Percentiles rank a stretch among this genome's conserved stretches.
Evolutionary conservation across 2,329 filamentous ascomycete species (phyloP).

Genomic region (Cladosporium sp.): DNA sequence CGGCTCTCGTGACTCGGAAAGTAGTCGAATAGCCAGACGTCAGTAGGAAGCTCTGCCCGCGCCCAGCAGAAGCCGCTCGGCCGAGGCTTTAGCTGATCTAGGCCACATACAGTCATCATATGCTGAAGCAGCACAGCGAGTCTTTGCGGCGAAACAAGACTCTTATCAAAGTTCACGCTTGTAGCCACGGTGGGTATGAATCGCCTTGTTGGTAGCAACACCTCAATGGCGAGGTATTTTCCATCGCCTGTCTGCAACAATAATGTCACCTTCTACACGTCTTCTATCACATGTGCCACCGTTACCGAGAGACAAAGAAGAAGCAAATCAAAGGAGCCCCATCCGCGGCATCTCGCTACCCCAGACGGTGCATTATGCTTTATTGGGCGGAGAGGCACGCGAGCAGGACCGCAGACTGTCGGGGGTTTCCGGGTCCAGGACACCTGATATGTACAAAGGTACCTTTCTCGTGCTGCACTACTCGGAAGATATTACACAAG

Average conservation of each 20-base stretch:
- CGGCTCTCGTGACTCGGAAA: constrained; percentile 8
- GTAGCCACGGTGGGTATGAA: background rate
- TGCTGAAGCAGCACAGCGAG: background rate
- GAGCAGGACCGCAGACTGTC: constrained; percentile 1
- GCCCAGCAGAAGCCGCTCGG: constrained; percentile 1
- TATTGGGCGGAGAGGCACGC: constrained; percentile 13
- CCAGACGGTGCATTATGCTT: background rate
- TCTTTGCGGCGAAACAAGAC: background rate
- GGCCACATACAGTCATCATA: background rate
- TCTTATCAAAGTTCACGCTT: background rate
- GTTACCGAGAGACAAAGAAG: background rate
- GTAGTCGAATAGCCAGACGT: background rate
- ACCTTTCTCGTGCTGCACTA: background rate
- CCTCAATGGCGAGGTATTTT: background rate
- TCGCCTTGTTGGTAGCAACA: background rate
- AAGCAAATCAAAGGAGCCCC: background rate
- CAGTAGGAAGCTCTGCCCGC: constrained; percentile 11
- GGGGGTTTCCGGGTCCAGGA: background rate
- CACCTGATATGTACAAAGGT: background rate
- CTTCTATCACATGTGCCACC: background rate
- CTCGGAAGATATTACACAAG: background rate
- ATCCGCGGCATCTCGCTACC: background rate
- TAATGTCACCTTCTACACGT: background rate
- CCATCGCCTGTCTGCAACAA: background rate
- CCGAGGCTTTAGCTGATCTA: constrained; percentile 8